Percentiles rank a stretch among this genome's conserved stretches.
phyloP scores from a whole-genome alignment of 345 rosid genomes.

The Mangifera indica region DNA sequence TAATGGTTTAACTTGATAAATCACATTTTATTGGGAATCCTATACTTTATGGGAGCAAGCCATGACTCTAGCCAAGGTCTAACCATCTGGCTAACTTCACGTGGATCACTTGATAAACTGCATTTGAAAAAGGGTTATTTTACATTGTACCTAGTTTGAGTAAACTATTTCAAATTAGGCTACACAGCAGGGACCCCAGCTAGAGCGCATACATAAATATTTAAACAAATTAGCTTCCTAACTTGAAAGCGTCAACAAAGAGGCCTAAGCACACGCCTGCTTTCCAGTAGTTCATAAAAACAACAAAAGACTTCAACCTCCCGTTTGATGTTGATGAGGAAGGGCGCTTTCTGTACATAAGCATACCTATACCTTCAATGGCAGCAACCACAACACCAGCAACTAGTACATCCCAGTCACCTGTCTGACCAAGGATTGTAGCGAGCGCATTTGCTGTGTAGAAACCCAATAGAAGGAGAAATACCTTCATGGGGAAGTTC shows the following conservation, averaged over 20 bases:
- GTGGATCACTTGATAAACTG: neutral
- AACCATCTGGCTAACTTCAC: too few species aligned
- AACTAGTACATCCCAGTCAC: constrained; percentile 96
- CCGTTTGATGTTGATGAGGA: constrained; percentile 40
- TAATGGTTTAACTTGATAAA: too few species aligned
- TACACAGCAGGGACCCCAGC: neutral
- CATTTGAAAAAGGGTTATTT: neutral
- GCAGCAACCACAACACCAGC: constrained; percentile 95
- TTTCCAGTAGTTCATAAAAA: constrained; percentile 89
- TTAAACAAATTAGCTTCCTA: constrained; percentile 56
- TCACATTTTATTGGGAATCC: too few species aligned
- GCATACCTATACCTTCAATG: constrained; percentile 93
- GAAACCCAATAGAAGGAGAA: constrained; percentile 82
- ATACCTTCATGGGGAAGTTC: constrained; percentile 89
- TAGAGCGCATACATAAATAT: neutral
- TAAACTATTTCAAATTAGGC: neutral
- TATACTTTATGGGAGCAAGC: too few species aligned
- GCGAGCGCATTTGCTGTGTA: constrained; percentile 97
- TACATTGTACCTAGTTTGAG: neutral
- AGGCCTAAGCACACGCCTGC: constrained; percentile 96
- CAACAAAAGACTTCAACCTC: constrained; percentile 71
- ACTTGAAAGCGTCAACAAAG: constrained; percentile 95
- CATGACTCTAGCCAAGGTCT: too few species aligned
- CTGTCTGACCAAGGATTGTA: constrained; percentile 96
- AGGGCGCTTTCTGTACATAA: constrained; percentile 66